A percentile compares a stretch with the other conserved stretches of the same genome.
These are phyloP conservation scores for Aspergillus bertholletiae DNA, from an alignment of 495 filamentous ascomycete genomes.

Conservation along the genomic window DNA sequence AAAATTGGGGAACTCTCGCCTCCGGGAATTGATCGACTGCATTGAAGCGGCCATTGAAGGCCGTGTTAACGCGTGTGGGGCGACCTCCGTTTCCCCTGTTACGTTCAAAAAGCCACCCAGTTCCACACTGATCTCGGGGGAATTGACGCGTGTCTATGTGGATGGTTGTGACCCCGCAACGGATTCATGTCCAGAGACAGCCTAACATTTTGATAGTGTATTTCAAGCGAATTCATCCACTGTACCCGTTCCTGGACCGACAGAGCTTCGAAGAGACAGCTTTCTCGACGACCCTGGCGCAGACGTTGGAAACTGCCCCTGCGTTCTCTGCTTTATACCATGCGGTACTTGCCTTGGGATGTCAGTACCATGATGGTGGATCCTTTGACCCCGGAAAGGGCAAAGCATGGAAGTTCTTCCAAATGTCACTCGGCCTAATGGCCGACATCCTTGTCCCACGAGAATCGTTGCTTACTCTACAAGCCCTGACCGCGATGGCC, in stretches of 20 bases:
- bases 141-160: not conserved
- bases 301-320: conserved; percentile 8
- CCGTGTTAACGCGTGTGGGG: conserved; percentile 7
- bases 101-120: not conserved
- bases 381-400: conserved; percentile 32
- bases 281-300: conserved; percentile 5
- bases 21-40: conserved; percentile 31
- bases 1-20: conserved; percentile 24
- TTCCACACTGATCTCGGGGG: not conserved
- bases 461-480: conserved; percentile 21
- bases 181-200: too few relatives aligned
- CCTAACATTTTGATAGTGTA: conserved; percentile 18
- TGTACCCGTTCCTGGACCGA: conserved; percentile 33
- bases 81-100: not conserved
- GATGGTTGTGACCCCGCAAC: not conserved
- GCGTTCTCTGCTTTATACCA: conserved; percentile 32
- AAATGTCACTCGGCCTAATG: conserved; percentile 21
- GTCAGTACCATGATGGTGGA: conserved; percentile 28
- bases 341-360: conserved; percentile 33
- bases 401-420: conserved; percentile 30
- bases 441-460: conserved; percentile 20
- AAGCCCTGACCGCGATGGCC: conserved; percentile 11
- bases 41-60: conserved; percentile 20
- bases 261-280: conserved; percentile 24
- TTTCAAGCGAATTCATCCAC: conserved; percentile 31